Base-by-base conservation (phyloP, 2,329 filamentous ascomycete genomes). In the Colletotrichum incanum region DNA sequence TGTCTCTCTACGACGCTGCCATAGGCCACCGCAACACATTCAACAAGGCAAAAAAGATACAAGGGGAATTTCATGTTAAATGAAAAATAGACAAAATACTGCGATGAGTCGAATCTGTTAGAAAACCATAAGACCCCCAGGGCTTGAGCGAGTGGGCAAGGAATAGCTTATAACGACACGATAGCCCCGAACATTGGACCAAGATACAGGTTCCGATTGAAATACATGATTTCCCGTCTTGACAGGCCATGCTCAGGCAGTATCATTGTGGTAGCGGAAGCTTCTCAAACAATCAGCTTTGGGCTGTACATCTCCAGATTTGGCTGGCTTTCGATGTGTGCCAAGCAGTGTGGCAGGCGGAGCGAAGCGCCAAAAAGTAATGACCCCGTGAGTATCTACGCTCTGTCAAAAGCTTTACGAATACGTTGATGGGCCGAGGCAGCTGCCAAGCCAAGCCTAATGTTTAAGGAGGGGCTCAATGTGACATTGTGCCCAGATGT, bases 1-100 rank as follows among this genome's bases (percentile, higher is more conserved):
- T 63, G 65, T 37, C 65, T 63, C 28, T 59, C 50, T 7, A 39
- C 18, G 5, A 68, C 58, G 11, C 20, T 18, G 28, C 37, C 65
- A 12, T 20, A 23, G 18, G 39, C 45, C 9, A 31, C 39, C 12
- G n/a, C 37, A 16, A 12, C n/a, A 5, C 23, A 14, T 14, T 66
- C 52, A 7, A 60, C 18, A 5, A 60, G 23, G 16, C 54, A 26
- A 14, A 64, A 20, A 8, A 60, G 11, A 43, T 43, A 16, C 1
- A 7, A 34, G 2, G 14, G 20, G 8, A 49, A 20, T 34, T 55
- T 71, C 71, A 67, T 73, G 8, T 39, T 50, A 23, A 8, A n/a
- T 39, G 16, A 5, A 1, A 3, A n/a, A 20, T 28, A 28, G n/a
- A 16, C 3, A 2, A 2, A 23, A 26, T 2, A 49, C n/a, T 7